Percentiles rank a stretch among this genome's conserved stretches.
These are phyloP conservation scores for Neoboletus magnificus DNA, from an alignment of 768 basidiomycete genomes.

Conservation along the genomic window DNA sequence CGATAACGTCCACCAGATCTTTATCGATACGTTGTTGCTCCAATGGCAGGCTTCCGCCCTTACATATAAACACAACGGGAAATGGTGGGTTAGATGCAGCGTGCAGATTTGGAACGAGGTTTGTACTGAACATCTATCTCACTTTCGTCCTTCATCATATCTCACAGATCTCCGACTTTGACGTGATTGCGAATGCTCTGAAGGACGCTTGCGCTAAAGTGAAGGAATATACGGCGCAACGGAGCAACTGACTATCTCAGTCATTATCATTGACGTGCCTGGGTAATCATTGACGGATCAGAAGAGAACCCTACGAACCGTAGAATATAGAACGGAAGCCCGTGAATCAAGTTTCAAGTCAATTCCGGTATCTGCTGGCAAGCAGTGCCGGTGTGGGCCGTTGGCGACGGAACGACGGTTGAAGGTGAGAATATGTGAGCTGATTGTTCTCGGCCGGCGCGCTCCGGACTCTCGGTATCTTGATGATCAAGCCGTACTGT, in stretches of 20 bases:
- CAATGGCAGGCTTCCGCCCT: conserved; percentile 18
- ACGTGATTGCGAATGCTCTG: conserved; percentile 26
- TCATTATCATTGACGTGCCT: neutral
- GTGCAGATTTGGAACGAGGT: conserved; percentile 34
- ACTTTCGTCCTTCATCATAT: neutral
- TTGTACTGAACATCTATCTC: neutral
- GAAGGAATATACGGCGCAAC: conserved; percentile 2
- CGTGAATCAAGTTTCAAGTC: neutral
- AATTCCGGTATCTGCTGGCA: neutral
- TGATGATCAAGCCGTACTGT: neutral
- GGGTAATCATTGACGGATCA: too few species aligned
- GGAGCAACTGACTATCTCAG: neutral
- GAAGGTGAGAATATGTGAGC: neutral
- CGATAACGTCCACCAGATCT: conserved; percentile 10
- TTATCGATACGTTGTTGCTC: conserved; percentile 17
- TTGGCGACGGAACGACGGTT: neutral
- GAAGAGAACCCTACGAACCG: neutral
- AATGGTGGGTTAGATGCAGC: conserved; percentile 33
- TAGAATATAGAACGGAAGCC: neutral
- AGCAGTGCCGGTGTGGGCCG: neutral
- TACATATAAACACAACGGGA: conserved; percentile 25
- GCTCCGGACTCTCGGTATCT: neutral
- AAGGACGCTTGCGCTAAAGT: conserved; percentile 23
- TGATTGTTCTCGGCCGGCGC: neutral
- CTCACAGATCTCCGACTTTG: conserved; percentile 33